These are phyloP conservation scores for Colletotrichum tropicale DNA, from an alignment of 2,329 filamentous ascomycete genomes.

Conservation along the genomic window DNA sequence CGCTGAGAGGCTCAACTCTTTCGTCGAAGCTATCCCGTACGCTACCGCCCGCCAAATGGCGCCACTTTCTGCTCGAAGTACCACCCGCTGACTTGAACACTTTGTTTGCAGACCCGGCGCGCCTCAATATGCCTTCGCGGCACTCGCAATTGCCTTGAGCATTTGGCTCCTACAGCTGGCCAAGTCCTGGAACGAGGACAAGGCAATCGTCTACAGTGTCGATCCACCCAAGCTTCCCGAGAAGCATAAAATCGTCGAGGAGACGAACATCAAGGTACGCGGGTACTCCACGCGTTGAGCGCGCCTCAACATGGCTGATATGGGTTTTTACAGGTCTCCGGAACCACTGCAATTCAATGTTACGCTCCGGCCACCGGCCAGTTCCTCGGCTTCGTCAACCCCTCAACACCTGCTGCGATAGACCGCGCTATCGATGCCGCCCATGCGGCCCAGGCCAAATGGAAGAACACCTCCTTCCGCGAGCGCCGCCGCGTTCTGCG, in stretches of 20 bases:
- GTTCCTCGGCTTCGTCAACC: conserved; percentile 79
- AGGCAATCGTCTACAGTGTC: conserved; percentile 63
- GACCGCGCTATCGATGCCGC: conserved; percentile 80
- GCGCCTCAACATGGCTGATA: neutral
- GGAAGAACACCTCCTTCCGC: conserved; percentile 78
- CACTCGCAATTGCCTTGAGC: conserved; percentile 34
- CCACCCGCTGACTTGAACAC: neutral
- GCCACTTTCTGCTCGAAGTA: neutral
- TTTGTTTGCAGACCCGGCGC: neutral
- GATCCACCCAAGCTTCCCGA: conserved; percentile 65
- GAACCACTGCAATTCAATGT: conserved; percentile 76
- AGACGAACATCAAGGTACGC: conserved; percentile 63
- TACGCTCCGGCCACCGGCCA: conserved; percentile 90
- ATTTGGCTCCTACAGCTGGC: conserved; percentile 32
- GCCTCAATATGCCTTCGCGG: conserved; percentile 31
- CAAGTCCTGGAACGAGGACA: conserved; percentile 35
- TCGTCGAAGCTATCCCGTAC: conserved; percentile 9
- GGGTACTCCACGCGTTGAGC: neutral
- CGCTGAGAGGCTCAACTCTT: neutral
- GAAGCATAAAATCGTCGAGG: conserved; percentile 60
- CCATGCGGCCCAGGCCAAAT: conserved; percentile 74
- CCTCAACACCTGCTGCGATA: conserved; percentile 77
- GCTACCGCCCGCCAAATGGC: conserved; percentile 1
- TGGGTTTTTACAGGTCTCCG: conserved; percentile 48
- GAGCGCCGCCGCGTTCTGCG: conserved; percentile 80